Evolutionary conservation across 1,139 yeast genomes (phyloP).

Genomic region (Yamadazyma atlantica): DNA sequence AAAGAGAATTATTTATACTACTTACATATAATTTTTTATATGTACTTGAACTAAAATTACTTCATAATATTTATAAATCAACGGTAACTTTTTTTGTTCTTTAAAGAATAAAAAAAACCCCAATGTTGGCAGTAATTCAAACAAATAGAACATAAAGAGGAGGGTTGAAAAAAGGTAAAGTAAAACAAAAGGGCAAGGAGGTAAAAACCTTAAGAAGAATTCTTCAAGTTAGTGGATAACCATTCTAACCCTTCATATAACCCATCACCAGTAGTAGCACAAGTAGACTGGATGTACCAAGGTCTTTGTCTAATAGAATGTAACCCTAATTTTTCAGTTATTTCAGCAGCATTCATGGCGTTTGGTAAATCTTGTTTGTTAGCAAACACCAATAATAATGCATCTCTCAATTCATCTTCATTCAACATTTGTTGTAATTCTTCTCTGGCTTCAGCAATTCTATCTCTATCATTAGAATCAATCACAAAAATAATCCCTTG

Average conservation of each 20-base stretch:
- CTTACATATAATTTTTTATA: slow-evolving; percentile 2
- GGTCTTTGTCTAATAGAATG: slow-evolving; percentile 45
- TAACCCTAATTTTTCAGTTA: slow-evolving; percentile 43
- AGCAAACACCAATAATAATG: slow-evolving; percentile 42
- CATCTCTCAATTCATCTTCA: slow-evolving; percentile 44
- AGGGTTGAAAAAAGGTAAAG: too few species aligned
- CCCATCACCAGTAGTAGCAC: slow-evolving; percentile 46
- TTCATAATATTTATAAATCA: not conserved
- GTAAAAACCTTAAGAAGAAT: slow-evolving; percentile 13
- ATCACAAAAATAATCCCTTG: slow-evolving; percentile 44
- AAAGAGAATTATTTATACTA: not conserved
- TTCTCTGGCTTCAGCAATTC: slow-evolving; percentile 45
- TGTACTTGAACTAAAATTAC: slow-evolving; percentile 3
- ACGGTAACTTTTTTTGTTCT: too few species aligned
- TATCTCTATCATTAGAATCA: slow-evolving; percentile 45
- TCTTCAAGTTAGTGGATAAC: slow-evolving; percentile 40
- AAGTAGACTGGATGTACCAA: slow-evolving; percentile 44
- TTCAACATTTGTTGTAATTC: slow-evolving; percentile 46
- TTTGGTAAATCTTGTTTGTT: slow-evolving; percentile 46
- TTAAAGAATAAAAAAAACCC: too few species aligned
- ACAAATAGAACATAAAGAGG: not conserved
- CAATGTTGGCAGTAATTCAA: not conserved
- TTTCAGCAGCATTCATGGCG: slow-evolving; percentile 46
- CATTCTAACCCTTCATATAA: slow-evolving; percentile 46
- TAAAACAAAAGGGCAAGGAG: too few species aligned